Evolutionary conservation across 768 basidiomycete genomes (phyloP).

Genomic region (Tricholoma terreum): DNA sequence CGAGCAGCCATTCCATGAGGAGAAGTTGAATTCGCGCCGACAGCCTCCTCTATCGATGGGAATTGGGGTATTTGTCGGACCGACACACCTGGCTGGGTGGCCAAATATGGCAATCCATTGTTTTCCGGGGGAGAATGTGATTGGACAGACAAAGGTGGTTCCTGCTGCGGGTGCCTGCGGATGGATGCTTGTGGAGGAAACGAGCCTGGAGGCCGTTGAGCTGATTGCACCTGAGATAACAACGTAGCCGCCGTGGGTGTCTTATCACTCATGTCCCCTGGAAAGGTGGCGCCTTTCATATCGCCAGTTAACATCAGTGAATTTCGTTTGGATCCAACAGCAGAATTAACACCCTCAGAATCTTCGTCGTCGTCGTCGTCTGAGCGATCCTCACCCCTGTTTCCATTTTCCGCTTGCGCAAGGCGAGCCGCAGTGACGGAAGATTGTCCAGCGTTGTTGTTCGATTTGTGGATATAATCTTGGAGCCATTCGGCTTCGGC

Average conservation of each 20-base stretch:
- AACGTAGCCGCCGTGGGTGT: conserved; percentile 80
- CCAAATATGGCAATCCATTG: conserved; percentile 45
- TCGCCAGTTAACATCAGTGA: conserved; percentile 66
- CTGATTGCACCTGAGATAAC: conserved; percentile 73
- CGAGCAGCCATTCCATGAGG: conserved; percentile 76
- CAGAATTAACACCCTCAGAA: conserved; percentile 68
- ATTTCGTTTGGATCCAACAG: conserved; percentile 65
- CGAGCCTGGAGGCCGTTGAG: conserved; percentile 54
- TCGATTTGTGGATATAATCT: conserved; percentile 88
- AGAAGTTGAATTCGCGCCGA: conserved; percentile 70
- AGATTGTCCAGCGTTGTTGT: conserved; percentile 77
- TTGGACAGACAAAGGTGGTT: conserved; percentile 50
- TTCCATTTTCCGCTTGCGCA: conserved; percentile 57
- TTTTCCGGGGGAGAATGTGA: conserved; percentile 54
- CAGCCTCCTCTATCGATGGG: conserved; percentile 83
- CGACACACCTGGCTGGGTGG: conserved; percentile 52
- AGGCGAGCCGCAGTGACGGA: conserved; percentile 73
- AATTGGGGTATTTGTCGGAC: conserved; percentile 79
- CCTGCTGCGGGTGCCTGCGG: conserved; percentile 66
- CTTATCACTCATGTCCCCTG: conserved; percentile 75
- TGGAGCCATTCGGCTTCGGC: conserved; percentile 91
- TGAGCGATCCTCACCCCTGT: conserved; percentile 66
- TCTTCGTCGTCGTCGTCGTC: conserved; percentile 89
- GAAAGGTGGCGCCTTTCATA: conserved; percentile 53
- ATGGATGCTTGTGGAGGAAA: conserved; percentile 74